Evolutionary conservation across 805 yeast species (phyloP), one percentile per base, ranked within the genome.

Genomic region (Candida alai): DNA sequence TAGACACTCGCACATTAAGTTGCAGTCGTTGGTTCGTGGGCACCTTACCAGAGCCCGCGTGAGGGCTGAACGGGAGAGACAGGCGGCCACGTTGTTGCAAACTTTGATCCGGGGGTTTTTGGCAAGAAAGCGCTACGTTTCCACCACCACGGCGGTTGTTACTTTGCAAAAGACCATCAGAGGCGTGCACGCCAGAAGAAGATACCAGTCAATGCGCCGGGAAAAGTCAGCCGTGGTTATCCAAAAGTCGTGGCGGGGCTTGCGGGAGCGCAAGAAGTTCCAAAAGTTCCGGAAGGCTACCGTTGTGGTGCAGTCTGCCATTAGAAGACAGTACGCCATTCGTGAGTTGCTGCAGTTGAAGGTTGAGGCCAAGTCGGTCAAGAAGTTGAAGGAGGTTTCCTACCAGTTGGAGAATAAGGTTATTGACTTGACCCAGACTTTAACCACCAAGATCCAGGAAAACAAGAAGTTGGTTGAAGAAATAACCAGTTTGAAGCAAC

Each of bases 361-460:
- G 55, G 73, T 72, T n/a, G 97, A 93, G 44, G 96, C 97, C 19
- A 86, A 86, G 56, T 86, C 96, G 11, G 95, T 87, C 28, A 81
- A 82, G 55, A 94, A 83, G 54, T 74, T 86, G 66, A 78, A 86
- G 60, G 96, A 90, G 57, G 95, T 86, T 24, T 88, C 95, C 50
- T 93, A 87, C 63, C 78, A 84, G 56, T 74, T 94, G 51, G 99
- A 93, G 60, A 93, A 93, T 62, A 93, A 94, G 70, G 97, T 94
- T n/a, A 88, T 93, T 45, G 95, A 89, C 60, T 75, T 93, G 47
- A 90, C 97, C 3, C 94, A 90, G 52, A 74, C 82, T 9, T 69
- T 90, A 41, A 77, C 95, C 1, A 62, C 78, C 23, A 84, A 86
- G 56, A 80, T 84, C 17, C 84, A 78, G 45, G 96, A 87, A 47